Percentiles rank a stretch among this genome's conserved stretches.
Evolutionary conservation across 1,284 basidiomycete genomes (phyloP).

Genomic region (Coniophora puteana): DNA sequence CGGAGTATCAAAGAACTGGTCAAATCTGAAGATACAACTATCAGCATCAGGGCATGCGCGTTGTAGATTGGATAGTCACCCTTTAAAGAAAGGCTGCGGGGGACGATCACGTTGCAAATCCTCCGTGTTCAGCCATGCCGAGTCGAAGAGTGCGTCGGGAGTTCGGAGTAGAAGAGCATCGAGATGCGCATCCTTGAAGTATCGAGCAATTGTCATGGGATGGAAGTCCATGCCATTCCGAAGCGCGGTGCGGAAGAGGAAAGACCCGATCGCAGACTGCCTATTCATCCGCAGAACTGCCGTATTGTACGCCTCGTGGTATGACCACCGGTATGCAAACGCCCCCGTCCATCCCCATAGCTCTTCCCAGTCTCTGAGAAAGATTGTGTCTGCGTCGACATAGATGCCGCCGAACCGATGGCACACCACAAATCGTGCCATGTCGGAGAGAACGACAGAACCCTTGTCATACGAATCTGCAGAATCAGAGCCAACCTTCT

Average conservation of each 20-base stretch:
- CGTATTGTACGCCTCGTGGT: conserved; percentile 66
- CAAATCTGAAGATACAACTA: conserved; percentile 33
- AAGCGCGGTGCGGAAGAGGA: conserved; percentile 64
- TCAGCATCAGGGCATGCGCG: no score
- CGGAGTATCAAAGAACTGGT: conserved; percentile 61
- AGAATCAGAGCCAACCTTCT: conserved; percentile 53
- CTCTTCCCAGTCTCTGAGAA: conserved; percentile 72
- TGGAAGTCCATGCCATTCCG: conserved; percentile 70
- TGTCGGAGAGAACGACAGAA: conserved; percentile 65
- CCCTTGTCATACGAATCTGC: conserved; percentile 58
- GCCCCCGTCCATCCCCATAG: conserved; percentile 70
- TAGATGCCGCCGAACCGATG: conserved; percentile 71
- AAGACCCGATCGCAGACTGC: conserved; percentile 57
- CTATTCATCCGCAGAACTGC: conserved; percentile 66
- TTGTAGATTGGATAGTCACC: no score
- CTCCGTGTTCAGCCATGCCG: conserved; percentile 67
- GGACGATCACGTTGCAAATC: conserved; percentile 63
- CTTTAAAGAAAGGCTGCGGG: conserved; percentile 62
- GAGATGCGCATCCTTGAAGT: conserved; percentile 58
- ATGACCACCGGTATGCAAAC: conserved; percentile 69
- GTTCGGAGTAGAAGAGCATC: conserved; percentile 57
- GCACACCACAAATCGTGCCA: conserved; percentile 66
- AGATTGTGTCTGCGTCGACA: conserved; percentile 69
- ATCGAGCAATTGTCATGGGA: conserved; percentile 61
- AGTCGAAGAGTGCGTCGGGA: conserved; percentile 69